Conservation (phyloP, 2,329 filamentous ascomycete genomes). For the Neonectria neomacrospora region DNA sequence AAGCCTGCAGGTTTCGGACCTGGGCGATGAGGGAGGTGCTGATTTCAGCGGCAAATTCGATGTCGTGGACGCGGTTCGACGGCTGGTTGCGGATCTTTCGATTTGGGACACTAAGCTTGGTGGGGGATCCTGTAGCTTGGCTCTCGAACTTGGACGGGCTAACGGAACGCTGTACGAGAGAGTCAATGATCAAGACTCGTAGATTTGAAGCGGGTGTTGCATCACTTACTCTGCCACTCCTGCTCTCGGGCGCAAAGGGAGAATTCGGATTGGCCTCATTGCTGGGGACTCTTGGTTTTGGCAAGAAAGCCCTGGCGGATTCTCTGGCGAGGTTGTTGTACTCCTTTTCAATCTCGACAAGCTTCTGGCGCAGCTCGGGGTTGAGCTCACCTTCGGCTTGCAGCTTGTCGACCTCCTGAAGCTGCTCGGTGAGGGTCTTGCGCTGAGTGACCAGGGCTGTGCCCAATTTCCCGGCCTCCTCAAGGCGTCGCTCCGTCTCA, state of each 20-base stretch:
- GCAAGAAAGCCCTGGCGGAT: conserved; percentile 87
- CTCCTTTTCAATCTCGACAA: conserved; percentile 90
- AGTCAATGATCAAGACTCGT: conserved; percentile 24
- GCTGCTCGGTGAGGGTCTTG: conserved; percentile 80
- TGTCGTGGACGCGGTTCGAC: conserved; percentile 88
- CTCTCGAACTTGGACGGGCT: conserved; percentile 84
- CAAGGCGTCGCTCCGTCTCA: conserved; percentile 90
- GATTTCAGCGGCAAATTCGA: conserved; percentile 98
- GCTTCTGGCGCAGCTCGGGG: conserved; percentile 82
- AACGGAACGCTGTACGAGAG: conserved; percentile 67
- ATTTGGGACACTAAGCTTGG: conserved; percentile 87
- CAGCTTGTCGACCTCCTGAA: conserved; percentile 85
- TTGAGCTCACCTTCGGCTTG: conserved; percentile 82
- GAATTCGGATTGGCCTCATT: conserved; percentile 67
- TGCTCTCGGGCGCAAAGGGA: conserved; percentile 64
- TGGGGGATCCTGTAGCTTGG: conserved; percentile 85
- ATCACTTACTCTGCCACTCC: conserved; percentile 62
- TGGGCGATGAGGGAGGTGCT: conserved; percentile 95
- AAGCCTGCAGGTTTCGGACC: conserved; percentile 86
- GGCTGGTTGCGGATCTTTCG: conserved; percentile 92
- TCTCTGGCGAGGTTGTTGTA: conserved; percentile 95
- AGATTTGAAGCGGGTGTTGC: not conserved
- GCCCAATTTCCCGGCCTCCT: conserved; percentile 90
- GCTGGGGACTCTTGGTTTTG: conserved; percentile 83
- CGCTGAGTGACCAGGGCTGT: conserved; percentile 89